Percentiles rank a stretch among this genome's conserved stretches.
Conservation (phyloP, 176 grass and related monocot species). For the Lolium rigidum region DNA sequence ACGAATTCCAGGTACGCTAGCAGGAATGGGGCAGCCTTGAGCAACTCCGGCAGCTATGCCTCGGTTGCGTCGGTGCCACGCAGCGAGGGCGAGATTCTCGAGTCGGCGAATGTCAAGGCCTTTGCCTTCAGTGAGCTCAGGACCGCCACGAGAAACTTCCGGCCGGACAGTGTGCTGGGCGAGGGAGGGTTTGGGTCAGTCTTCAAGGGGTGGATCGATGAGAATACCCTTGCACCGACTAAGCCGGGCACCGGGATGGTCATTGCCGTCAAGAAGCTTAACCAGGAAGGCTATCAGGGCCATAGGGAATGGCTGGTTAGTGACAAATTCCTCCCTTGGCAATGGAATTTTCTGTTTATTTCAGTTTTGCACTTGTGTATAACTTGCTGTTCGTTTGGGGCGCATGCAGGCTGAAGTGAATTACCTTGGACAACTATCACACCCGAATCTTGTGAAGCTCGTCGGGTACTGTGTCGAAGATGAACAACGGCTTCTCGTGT, state of each 20-base stretch:
- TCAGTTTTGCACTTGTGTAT: not conserved
- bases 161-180: slow-evolving; percentile 70
- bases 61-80: slow-evolving; percentile 49
- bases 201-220: slow-evolving; percentile 88
- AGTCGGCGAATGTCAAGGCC: slow-evolving; percentile 67
- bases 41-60: slow-evolving; percentile 55
- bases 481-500: slow-evolving; percentile 86
- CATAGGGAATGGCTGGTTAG: slow-evolving; percentile 84
- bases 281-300: slow-evolving; percentile 75
- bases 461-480: slow-evolving; percentile 86
- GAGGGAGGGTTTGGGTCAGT: slow-evolving; percentile 77
- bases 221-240: slow-evolving; percentile 59
- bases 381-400: not conserved
- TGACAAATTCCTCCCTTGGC: not conserved
- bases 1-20: slow-evolving; percentile 41
- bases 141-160: slow-evolving; percentile 73
- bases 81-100: slow-evolving; percentile 70
- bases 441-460: slow-evolving; percentile 74
- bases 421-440: slow-evolving; percentile 74
- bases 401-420: slow-evolving; percentile 82
- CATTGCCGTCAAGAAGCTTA: slow-evolving; percentile 85
- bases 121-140: slow-evolving; percentile 75
- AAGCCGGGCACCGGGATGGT: slow-evolving; percentile 77
- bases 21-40: slow-evolving; percentile 40
- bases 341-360: not conserved